These are phyloP conservation scores for Raffaelea deltoideospora DNA, from an alignment of 2,329 filamentous ascomycete genomes.

Conservation along the genomic window DNA sequence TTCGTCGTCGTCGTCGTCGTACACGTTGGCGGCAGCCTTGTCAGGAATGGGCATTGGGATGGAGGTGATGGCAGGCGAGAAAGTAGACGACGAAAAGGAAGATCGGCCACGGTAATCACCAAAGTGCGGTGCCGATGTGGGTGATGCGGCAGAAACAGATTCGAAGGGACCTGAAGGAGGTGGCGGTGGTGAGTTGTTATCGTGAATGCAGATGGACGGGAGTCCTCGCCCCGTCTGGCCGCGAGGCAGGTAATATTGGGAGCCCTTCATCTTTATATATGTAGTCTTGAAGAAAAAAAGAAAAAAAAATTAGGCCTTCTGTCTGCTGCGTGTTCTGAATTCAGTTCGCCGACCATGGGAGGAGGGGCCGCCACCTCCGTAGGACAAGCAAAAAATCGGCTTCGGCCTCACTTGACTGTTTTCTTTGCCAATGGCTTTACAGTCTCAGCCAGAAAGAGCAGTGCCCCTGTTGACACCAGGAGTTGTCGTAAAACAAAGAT, in stretches of 20 bases:
- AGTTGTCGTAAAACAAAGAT: neutral
- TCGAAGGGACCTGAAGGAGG: no score
- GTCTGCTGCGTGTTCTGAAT: neutral
- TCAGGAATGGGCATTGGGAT: slow-evolving; percentile 23
- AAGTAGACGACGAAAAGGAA: slow-evolving; percentile 10
- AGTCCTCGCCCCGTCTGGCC: slow-evolving; percentile 3
- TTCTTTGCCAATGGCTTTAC: no score
- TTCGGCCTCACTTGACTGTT: no score
- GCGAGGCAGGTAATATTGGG: slow-evolving; percentile 5
- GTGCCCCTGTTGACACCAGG: no score
- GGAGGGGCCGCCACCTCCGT: neutral
- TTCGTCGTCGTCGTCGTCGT: slow-evolving; percentile 17
- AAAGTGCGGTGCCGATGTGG: no score
- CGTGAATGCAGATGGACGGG: slow-evolving; percentile 12
- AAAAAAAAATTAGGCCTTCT: neutral
- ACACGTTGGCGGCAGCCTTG: no score
- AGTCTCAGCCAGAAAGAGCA: no score
- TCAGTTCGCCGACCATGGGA: no score
- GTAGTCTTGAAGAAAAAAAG: neutral
- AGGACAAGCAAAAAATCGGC: neutral
- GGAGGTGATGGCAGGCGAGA: slow-evolving; percentile 16
- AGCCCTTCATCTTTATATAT: slow-evolving; percentile 11
- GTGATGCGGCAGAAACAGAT: no score
- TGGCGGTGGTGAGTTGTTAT: slow-evolving; percentile 5
- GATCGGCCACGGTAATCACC: no score